Evolutionary conservation across 2,329 filamentous ascomycete species (phyloP).

Genomic region (Mariannaea sp.): DNA sequence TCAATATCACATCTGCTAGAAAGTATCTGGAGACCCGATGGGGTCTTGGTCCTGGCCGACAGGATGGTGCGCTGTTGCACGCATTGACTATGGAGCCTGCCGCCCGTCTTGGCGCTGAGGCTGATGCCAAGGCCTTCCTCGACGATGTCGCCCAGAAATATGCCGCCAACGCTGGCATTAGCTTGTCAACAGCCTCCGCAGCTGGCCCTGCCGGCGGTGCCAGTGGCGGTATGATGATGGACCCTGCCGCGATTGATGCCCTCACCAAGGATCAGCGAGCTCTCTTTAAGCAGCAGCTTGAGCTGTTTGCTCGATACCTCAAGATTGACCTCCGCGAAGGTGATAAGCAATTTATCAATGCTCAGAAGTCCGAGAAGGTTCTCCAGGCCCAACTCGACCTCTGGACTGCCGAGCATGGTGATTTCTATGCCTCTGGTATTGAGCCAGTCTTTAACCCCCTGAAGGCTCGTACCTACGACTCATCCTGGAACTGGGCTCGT

Average conservation of each 20-base stretch:
- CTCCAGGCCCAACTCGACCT: conserved; percentile 93
- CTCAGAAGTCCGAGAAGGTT: conserved; percentile 82
- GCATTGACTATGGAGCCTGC: conserved; percentile 93
- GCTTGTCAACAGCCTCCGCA: conserved; percentile 74
- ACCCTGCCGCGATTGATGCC: conserved; percentile 93
- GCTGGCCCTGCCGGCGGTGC: conserved; percentile 73
- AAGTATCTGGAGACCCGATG: conserved; percentile 96
- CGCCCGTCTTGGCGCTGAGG: conserved; percentile 84
- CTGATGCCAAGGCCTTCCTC: conserved; percentile 89
- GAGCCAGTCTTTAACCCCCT: conserved; percentile 91
- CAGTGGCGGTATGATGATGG: conserved; percentile 97
- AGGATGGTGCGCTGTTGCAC: conserved; percentile 87
- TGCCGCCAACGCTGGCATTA: conserved; percentile 81
- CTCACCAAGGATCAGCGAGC: conserved; percentile 95
- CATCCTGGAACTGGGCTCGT: conserved; percentile 98
- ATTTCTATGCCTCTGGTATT: conserved; percentile 93
- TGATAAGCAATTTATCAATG: conserved; percentile 87
- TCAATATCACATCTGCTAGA: conserved; percentile 94
- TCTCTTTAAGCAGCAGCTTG: conserved; percentile 97
- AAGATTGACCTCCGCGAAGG: conserved; percentile 97
- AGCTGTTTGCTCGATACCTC: conserved; percentile 91
- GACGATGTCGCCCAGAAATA: conserved; percentile 91
- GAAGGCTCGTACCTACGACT: conserved; percentile 96
- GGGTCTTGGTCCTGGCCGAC: conserved; percentile 83
- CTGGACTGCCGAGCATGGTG: conserved; percentile 94